Conservation (phyloP, 1,284 basidiomycete genomes). For the Moesziomyces sp. region DNA sequence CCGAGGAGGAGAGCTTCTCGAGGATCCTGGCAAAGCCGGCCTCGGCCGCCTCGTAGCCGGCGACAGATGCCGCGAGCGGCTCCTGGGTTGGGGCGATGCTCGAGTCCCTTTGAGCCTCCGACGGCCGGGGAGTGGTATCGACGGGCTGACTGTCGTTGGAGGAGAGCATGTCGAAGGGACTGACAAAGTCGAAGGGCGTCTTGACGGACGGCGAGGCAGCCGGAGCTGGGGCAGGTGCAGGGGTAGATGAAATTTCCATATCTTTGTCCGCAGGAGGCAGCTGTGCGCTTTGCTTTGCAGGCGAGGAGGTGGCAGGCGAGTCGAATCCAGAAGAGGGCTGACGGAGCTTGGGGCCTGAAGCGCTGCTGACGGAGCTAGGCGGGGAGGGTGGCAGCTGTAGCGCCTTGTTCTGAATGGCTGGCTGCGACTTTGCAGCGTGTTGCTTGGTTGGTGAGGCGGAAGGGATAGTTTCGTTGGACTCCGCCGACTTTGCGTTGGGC, state of each 20-base stretch:
- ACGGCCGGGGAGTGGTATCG: constrained; percentile 4
- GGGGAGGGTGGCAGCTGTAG: constrained; percentile 37
- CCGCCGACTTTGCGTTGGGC: constrained; percentile 4
- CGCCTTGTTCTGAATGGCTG: constrained; percentile 18
- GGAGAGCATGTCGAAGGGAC: constrained; percentile 38
- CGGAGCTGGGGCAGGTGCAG: neutral
- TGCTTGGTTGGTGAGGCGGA: neutral
- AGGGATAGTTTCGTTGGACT: constrained; percentile 7
- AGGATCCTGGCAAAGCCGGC: constrained; percentile 19
- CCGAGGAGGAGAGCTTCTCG: constrained; percentile 26
- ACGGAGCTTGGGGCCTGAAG: constrained; percentile 6
- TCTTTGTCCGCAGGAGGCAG: neutral
- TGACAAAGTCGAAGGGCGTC: constrained; percentile 43
- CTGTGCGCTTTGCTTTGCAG: constrained; percentile 3
- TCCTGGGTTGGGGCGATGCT: neutral
- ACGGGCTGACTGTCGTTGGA: constrained; percentile 3
- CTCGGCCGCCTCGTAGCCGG: constrained; percentile 24
- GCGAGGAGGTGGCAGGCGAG: constrained; percentile 14
- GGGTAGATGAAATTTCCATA: neutral
- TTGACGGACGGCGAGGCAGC: constrained; percentile 13
- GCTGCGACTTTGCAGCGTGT: neutral
- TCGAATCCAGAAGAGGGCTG: constrained; percentile 12
- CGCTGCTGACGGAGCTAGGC: constrained; percentile 39
- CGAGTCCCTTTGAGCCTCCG: constrained; percentile 3
- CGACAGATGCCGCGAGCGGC: neutral